Evolutionary conservation across 1,284 basidiomycete species (phyloP).

Genomic region (Chalciporus sp.): DNA sequence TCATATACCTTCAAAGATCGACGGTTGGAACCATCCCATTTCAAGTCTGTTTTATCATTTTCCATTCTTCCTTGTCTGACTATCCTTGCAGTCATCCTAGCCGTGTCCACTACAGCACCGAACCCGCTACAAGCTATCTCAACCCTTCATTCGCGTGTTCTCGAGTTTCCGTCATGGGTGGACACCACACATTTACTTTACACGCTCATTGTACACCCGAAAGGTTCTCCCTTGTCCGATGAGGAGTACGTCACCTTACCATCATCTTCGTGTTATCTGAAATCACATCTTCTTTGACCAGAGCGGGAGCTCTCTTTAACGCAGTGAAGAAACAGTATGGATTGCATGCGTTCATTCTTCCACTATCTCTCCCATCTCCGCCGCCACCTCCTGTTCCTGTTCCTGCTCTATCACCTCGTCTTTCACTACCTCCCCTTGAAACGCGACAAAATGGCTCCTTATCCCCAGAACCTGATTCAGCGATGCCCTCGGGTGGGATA

Average conservation of each 20-base stretch:
- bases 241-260: conserved; percentile 64
- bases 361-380: conserved; percentile 59
- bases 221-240: conserved; percentile 65
- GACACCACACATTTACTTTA: conserved; percentile 69
- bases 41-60: conserved; percentile 53
- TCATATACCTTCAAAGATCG: conserved; percentile 63
- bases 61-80: conserved; percentile 13
- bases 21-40: conserved; percentile 84
- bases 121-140: conserved; percentile 79
- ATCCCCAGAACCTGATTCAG: conserved; percentile 4
- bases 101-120: conserved; percentile 73
- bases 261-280: neutral
- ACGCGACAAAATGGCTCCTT: conserved; percentile 32
- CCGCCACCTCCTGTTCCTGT: conserved; percentile 66
- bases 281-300: conserved; percentile 33
- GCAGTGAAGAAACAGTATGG: conserved; percentile 84
- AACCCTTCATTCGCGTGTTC: conserved; percentile 60
- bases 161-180: conserved; percentile 77
- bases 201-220: conserved; percentile 74
- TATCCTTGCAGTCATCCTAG: conserved; percentile 60
- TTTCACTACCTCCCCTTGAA: conserved; percentile 54
- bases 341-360: conserved; percentile 69
- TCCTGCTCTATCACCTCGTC: conserved; percentile 61
- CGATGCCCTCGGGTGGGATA: conserved; percentile 13
- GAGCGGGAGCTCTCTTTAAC: conserved; percentile 75